Base-by-base conservation (phyloP, 371 early-diverging fungal genomes). In the Zychaea mexicana region DNA sequence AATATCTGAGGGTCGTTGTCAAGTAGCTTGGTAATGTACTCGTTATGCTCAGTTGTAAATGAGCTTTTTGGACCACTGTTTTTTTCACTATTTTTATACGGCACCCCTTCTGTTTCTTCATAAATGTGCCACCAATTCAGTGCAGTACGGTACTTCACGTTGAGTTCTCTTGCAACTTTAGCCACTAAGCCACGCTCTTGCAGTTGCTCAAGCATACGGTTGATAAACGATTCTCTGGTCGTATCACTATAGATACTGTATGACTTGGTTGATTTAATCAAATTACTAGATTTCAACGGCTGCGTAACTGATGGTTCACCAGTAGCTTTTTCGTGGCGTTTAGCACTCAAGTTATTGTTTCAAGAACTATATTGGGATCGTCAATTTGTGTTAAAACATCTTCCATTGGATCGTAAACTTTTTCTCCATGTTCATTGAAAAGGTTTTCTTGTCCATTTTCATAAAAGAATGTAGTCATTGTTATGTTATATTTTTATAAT, bases 61-160 rank as follows among this genome's bases (percentile, higher is more conserved):
- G 57, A 57, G 39, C 57, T 57, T 33, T 57, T 57, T 13, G 21
- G 57, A 17, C 57, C 36, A 57, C 30, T 57, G 57, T 36, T 57
- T 36, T 28, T 6, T 56, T 42, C 36, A 2, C 10, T 2, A 10
- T 57, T 39, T 10, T 33, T 57, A 33, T 57, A 57, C 13, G 38
- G 57, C 12, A 39, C 33, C 38, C 0, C 57, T 19, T 36, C 38
- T 0, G 32, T 57, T 33, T 28, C 38, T 57, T 57, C 8, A 33
- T 57, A 57, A 10, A 0, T 13, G 10, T 57, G 7, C 39, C 57
- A 57, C 36, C 57, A 57, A 2, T 26, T 57, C 26, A 33, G 7
- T 10, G 36, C 39, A 6, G 31, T 57, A 33, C 36, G 57, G 12
- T n/a, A 24, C 2, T 57, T 39, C 10, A 33, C 26, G 8, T 32